Base-by-base conservation (phyloP, 2,329 filamentous ascomycete species). In the Huntiella moniliformis region DNA sequence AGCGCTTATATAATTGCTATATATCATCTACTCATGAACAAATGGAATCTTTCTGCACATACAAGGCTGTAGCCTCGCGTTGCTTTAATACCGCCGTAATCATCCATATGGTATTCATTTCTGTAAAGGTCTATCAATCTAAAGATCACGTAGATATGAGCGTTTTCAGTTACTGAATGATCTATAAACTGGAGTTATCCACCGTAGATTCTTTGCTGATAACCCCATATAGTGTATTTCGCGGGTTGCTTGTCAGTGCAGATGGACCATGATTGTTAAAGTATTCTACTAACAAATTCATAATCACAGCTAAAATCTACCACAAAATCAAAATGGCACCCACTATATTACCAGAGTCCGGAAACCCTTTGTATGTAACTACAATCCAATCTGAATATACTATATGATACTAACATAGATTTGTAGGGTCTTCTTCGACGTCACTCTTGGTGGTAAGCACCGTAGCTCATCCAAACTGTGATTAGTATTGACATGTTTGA, bases 391-490 rank as follows among this genome's bases (percentile, higher is more conserved):
- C 7, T 8, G 22, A 3, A 28, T 10, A 15, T 39, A 33, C 5
- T 39, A 17, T 43, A 16, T 4, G 1, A 41, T 28, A 13, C 41
- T 43, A 33, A 43, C 41, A 22, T 7, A 35, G 17, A 10, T 12
- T 51, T 16, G 15, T 33, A 71, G 67, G 56, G 75, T 79, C 53
- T 82, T 86, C 65, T 83, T 85, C 61, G 81, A 86, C 60, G 73
- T 85, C 50, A 82, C 82, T 3, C 67, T 91, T 48, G 82, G 82
- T 66, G 81, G 81, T 82, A 61, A 58, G 71, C 62, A 41, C 28
- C 18, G 10, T 3, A 22, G 22, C 13, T 10, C 28, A 16, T 41
- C 10, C 10, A 8, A 37, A 40, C 33, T 31, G 13, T 18, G 8
- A 13, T 12, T 34, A 12, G 16, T 13, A 39, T 11, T 16, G 13